phyloP scores from a whole-genome alignment of 805 yeast species.

The Spencermartinsiella europaea region DNA sequence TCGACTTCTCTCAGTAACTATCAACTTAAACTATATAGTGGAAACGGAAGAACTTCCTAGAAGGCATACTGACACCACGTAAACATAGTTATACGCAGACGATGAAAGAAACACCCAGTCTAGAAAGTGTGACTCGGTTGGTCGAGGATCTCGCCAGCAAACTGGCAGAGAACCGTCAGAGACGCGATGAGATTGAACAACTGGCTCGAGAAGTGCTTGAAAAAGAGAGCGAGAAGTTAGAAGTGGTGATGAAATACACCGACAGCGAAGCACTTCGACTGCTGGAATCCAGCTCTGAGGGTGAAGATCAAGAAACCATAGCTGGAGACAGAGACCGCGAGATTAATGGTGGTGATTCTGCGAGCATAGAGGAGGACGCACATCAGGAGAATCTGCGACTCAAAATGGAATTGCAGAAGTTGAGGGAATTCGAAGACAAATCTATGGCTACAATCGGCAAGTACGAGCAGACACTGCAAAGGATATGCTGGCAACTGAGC shows the following conservation, averaged over 20 bases:
- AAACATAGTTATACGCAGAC: too few relatives aligned
- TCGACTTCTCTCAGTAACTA: too few relatives aligned
- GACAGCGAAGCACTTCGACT: conserved; percentile 1
- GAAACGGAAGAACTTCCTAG: neutral
- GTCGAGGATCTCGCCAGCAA: conserved; percentile 26
- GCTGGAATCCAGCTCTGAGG: neutral
- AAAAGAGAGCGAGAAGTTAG: conserved; percentile 20
- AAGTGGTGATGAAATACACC: conserved; percentile 15
- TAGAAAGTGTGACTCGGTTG: conserved; percentile 21
- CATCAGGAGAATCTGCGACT: conserved; percentile 16
- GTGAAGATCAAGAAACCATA: neutral
- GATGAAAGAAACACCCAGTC: conserved; percentile 1
- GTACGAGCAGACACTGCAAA: conserved; percentile 16
- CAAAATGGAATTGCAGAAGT: conserved; percentile 18
- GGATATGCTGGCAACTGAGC: conserved; percentile 7
- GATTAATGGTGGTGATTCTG: conserved; percentile 4
- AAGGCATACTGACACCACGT: neutral
- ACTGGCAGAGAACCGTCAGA: conserved; percentile 22
- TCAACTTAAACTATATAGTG: too few relatives aligned
- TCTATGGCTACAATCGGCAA: conserved; percentile 10
- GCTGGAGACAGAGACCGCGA: neutral
- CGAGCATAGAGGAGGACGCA: conserved; percentile 10
- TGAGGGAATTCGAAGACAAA: conserved; percentile 16
- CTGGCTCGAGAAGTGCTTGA: conserved; percentile 23
- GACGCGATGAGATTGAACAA: conserved; percentile 17